These are phyloP conservation scores for Musa schizocarpa DNA, from an alignment of 176 grass and related monocot species.

Conservation along the genomic window DNA sequence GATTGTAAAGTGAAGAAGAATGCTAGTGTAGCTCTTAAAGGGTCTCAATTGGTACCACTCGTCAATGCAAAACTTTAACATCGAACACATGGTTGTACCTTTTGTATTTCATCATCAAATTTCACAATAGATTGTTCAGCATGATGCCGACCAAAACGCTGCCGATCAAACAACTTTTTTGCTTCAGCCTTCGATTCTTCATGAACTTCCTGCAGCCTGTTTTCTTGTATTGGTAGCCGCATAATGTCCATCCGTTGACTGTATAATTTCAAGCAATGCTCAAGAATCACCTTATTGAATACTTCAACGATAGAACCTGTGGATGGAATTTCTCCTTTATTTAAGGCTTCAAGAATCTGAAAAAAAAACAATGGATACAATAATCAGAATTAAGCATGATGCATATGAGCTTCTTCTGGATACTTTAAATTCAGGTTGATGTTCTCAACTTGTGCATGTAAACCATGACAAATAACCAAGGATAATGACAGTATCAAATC, in stretches of 20 bases:
- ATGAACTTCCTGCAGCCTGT: slow-evolving; percentile 56
- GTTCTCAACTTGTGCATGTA: background rate
- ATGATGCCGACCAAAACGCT: slow-evolving; percentile 87
- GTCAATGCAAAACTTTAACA: too few relatives aligned
- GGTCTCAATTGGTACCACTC: too few relatives aligned
- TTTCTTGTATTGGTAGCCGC: slow-evolving; percentile 46
- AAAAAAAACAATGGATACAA: slow-evolving; percentile 16
- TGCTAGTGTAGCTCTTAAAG: too few relatives aligned
- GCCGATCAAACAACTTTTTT: slow-evolving; percentile 49
- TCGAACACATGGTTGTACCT: slow-evolving; percentile 27
- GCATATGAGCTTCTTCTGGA: slow-evolving; percentile 9
- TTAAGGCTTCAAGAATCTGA: slow-evolving; percentile 89
- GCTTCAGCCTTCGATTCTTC: slow-evolving; percentile 35
- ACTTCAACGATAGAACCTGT: slow-evolving; percentile 85
- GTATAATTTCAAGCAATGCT: slow-evolving; percentile 74
- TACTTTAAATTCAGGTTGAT: slow-evolving; percentile 6
- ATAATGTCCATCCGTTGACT: slow-evolving; percentile 44
- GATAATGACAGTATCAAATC: background rate
- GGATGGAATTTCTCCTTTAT: slow-evolving; percentile 93
- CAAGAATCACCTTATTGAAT: slow-evolving; percentile 92
- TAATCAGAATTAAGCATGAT: background rate
- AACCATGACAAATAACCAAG: background rate
- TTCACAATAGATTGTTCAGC: slow-evolving; percentile 50
- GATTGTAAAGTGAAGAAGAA: background rate
- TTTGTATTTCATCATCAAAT: slow-evolving; percentile 72